These are phyloP conservation scores for Pseudognaphalium luteoalbum DNA, from an alignment of 129 eudicot genomes.

Conservation along the genomic window DNA sequence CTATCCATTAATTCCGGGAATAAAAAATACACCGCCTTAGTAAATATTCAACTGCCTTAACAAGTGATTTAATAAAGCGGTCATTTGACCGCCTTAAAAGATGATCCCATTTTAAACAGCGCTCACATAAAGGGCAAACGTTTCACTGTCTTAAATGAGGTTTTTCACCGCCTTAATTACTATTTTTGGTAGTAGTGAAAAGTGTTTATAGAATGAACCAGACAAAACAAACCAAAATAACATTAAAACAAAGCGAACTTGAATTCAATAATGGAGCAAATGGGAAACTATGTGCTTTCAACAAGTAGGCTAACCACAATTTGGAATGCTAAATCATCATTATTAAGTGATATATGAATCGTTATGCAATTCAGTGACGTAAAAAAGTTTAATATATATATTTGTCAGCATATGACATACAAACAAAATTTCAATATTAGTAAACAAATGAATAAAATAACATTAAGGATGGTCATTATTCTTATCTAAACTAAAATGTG, in stretches of 20 bases:
- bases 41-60: no score
- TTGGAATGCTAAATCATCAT: constrained; percentile 42
- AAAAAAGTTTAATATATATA: constrained; percentile 25
- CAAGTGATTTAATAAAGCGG: no score
- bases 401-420: constrained; percentile 10
- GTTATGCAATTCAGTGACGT: constrained; percentile 29
- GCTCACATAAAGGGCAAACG: no score
- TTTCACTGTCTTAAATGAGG: no score
- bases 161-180: no score
- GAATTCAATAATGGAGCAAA: constrained; percentile 34
- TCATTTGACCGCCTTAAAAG: no score
- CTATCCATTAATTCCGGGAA: no score
- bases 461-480: constrained; percentile 20
- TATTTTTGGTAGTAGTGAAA: no score
- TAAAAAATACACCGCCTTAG: no score
- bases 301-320: constrained; percentile 31
- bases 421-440: not conserved
- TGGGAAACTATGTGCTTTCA: constrained; percentile 34
- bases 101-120: no score
- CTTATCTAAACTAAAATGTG: constrained; percentile 21
- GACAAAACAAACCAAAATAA: constrained; percentile 13
- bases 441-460: not conserved
- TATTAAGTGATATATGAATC: constrained; percentile 38
- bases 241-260: not conserved
- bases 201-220: constrained; percentile 24